Evolutionary conservation across 2,329 filamentous ascomycete species (phyloP).

Genomic region (Fusarium sp.): DNA sequence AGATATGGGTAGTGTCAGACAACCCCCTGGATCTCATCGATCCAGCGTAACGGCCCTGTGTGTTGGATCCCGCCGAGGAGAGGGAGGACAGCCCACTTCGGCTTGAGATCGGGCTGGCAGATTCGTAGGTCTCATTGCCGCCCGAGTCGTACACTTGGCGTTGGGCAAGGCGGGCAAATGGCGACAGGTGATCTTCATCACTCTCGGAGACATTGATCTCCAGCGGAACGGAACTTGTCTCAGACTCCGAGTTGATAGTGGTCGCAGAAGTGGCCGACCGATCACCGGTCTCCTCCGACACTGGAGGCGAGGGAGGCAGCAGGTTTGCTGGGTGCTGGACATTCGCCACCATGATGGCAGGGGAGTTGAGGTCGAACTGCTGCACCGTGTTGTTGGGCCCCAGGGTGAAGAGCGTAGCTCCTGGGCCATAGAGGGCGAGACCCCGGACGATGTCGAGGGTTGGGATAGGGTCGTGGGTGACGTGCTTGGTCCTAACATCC

Average conservation of each 20-base stretch:
- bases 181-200: slow-evolving; percentile 82
- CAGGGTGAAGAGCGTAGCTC: slow-evolving; percentile 91
- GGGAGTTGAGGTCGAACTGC: slow-evolving; percentile 93
- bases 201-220: slow-evolving; percentile 75
- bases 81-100: slow-evolving; percentile 71
- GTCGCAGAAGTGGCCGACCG: slow-evolving; percentile 60
- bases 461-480: slow-evolving; percentile 89
- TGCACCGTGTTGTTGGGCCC: slow-evolving; percentile 90
- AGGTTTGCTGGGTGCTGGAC: slow-evolving; percentile 86
- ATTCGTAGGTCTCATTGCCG: slow-evolving; percentile 71
- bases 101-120: slow-evolving; percentile 75
- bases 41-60: slow-evolving; percentile 60
- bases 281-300: slow-evolving; percentile 78
- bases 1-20: slow-evolving; percentile 77
- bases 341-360: slow-evolving; percentile 83
- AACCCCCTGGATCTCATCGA: slow-evolving; percentile 66
- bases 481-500: slow-evolving; percentile 98
- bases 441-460: slow-evolving; percentile 85
- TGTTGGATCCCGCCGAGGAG: slow-evolving; percentile 67
- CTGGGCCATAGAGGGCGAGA: slow-evolving; percentile 88
- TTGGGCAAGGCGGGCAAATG: slow-evolving; percentile 79
- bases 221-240: slow-evolving; percentile 65
- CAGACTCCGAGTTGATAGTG: slow-evolving; percentile 65
- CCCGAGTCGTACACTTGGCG: slow-evolving; percentile 70
- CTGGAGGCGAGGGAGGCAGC: slow-evolving; percentile 83